phyloP scores from a whole-genome alignment of 768 basidiomycete species.

The Tulasnella sp. region DNA sequence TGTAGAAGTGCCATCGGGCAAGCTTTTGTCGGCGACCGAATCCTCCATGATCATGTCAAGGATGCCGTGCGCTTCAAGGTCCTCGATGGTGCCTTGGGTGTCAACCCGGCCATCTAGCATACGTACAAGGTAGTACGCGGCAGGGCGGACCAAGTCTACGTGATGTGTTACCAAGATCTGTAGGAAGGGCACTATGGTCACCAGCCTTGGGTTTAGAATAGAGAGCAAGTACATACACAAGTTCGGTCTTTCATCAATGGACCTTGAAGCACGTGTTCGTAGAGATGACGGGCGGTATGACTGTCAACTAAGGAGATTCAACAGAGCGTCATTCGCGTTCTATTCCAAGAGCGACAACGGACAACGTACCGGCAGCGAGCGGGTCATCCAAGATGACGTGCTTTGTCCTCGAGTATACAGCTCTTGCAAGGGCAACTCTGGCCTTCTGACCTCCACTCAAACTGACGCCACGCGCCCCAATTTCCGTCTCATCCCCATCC shows the following conservation, averaged over 20 bases:
- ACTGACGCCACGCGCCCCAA: conserved; percentile 25
- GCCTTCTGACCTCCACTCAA: conserved; percentile 22
- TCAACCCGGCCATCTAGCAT: conserved; percentile 35
- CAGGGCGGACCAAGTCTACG: conserved; percentile 33
- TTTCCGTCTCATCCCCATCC: conserved; percentile 31
- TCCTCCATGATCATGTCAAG: conserved; percentile 28
- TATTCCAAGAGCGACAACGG: neutral
- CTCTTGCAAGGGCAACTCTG: conserved; percentile 26
- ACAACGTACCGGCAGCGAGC: conserved; percentile 18
- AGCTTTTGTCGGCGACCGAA: conserved; percentile 23
- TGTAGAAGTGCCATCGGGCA: conserved; percentile 22
- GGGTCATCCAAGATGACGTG: conserved; percentile 30
- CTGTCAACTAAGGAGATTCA: conserved; percentile 21
- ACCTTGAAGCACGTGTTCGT: conserved; percentile 23
- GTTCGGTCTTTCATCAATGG: conserved; percentile 26
- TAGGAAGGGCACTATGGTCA: neutral
- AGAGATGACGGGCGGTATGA: conserved; percentile 25
- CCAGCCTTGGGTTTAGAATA: conserved; percentile 18
- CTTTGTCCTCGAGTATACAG: conserved; percentile 32
- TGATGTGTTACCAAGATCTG: conserved; percentile 35
- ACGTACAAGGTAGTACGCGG: conserved; percentile 30
- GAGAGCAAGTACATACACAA: conserved; percentile 25
- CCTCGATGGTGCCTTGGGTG: conserved; percentile 29
- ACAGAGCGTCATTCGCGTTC: neutral
- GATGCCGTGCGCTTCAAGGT: conserved; percentile 28